Base-by-base conservation (phyloP, 257 asterid genomes). In the Mentha longifolia region DNA sequence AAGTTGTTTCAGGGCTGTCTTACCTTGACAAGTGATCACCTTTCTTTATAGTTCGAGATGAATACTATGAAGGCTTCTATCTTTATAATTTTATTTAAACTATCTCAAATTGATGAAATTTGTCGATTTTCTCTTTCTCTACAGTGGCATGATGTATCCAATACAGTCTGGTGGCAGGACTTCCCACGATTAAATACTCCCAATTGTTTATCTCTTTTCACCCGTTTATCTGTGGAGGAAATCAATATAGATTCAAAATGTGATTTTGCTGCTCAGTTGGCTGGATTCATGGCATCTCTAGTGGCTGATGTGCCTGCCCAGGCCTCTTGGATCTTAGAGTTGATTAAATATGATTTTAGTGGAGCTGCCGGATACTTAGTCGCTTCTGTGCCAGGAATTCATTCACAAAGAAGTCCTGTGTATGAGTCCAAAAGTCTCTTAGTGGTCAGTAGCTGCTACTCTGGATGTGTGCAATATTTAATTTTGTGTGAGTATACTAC, bases 151-250 rank as follows among this genome's bases (percentile, higher is more conserved):
- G 71, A 73, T 58, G 89, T 89, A 66, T 84, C 92, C n/a, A 92
- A 92, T 76, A 86, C 98, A 74, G 89, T 92, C 33, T 92, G 98
- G 98, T 92, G 96, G 96, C 98, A 92, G 79, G 98, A 89, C 77
- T 92, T 92, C 70, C 94, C 96, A 47, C 88, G 81, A 61, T 72
- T 79, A 74, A 74, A 63, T 61, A 60, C 66, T 67, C 89, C 98
- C 61, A 77, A 86, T 67, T 81, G 81, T 79, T 74, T 59, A 16
- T 79, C 98, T 61, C 90, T 92, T 77, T 89, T 92, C 81, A 74
- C 86, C 64, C 85, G 75, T 74, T 82, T 88, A 65, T 73, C 92
- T 22, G 76, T 17, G 61, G 92, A 70, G 66, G 84, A 75, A 68
- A 64, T 61, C 22, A 77, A 64, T 77, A 60, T 59, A 37, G 75